Evolutionary conservation across 1,284 basidiomycete species (phyloP), one percentile per base, ranked within the genome.

Genomic region (Kwoniella shivajii): DNA sequence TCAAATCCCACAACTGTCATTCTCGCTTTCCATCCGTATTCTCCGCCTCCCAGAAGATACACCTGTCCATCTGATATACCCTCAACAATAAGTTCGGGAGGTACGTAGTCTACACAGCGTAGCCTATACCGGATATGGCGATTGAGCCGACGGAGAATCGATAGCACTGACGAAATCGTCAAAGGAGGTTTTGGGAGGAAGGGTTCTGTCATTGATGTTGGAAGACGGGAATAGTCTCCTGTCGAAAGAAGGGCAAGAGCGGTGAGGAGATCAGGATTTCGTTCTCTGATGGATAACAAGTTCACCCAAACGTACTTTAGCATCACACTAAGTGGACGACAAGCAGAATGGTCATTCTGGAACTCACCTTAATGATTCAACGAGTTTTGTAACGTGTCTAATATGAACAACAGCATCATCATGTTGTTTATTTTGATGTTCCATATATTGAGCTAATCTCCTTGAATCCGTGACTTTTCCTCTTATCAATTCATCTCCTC

Each of bases 341-440:
- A 37, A 38, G 7, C 29, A 20, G 22, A 29, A 30, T 20, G 39
- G 14, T 16, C 26, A 16, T 22, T 10, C 20, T 22, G 9, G 11
- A 26, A 63, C 70, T 46, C 30, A 74, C 71, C 74, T 59, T n/a
- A 75, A 56, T 4, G 61, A 61, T 27, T 76, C 72, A 3, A 76
- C 64, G 14, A 65, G 47, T 18, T 59, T 63, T 0, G 68, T 62
- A 24, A 70, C 63, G 59, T 74, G 69, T 26, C 59, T 61, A 18
- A 75, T 47, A 57, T 76, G 74, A 11, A 54, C 58, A 13, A 76
- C 63, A 10, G 73, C 69, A 6, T 54, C 59, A 37, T 73, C 69
- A 51, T 75, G 73, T 50, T 76, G 74, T 5, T 57, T 61, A 42
- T 75, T 76, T 46, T 76, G 74, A 60, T 76, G 73, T 37, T 69